Base-by-base conservation (phyloP, 1,284 basidiomycete genomes). In the Cystobasidium pallidum region DNA sequence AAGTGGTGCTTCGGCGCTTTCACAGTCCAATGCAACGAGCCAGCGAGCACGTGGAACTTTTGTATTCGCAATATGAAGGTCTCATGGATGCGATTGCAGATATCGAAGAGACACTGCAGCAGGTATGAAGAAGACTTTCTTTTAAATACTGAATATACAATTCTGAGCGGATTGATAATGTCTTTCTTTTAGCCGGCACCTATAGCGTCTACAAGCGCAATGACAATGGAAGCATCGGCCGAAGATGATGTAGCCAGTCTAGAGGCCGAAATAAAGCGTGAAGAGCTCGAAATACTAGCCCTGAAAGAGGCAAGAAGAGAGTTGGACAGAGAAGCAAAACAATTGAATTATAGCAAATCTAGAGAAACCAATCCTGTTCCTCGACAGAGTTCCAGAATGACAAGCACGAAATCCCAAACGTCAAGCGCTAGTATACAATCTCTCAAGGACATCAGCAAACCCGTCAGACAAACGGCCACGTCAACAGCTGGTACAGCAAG, bases 221-320 rank as follows among this genome's bases (percentile, higher is more conserved):
- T 65, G 21, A n/a, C 43, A 21, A 24, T 52, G 2, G 17, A 70
- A 73, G 28, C 47, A 11, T 36, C 62, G 17, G 47, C 51, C 34
- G 59, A 30, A 21, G 17, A 45, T 43, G 64, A 61, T 36, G 2
- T 72, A 15, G 62, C 72, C 26, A 74, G 74, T 52, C 64, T 77
- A 15, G 76, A 78, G 45, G 75, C 75, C n/a, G 72, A 58, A 17
- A 77, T 78, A 67, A 73, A 73, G 66, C 67, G 74, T n/a, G 77
- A 78, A 61, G 66, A 77, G 63, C 70, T 78, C 28, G 77, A 78
- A 62, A 66, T 78, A 1, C 61, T 78, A 28, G 77, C 77, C 2
- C 41, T 78, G 11, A 63, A 77, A 49, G 74, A 77, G 66, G 54
- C 77, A 47, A 74, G 72, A 21, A 64, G 34, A 0, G 77, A 78